phyloP scores from a whole-genome alignment of 1,284 basidiomycete species.

The Tilletia horrida region DNA sequence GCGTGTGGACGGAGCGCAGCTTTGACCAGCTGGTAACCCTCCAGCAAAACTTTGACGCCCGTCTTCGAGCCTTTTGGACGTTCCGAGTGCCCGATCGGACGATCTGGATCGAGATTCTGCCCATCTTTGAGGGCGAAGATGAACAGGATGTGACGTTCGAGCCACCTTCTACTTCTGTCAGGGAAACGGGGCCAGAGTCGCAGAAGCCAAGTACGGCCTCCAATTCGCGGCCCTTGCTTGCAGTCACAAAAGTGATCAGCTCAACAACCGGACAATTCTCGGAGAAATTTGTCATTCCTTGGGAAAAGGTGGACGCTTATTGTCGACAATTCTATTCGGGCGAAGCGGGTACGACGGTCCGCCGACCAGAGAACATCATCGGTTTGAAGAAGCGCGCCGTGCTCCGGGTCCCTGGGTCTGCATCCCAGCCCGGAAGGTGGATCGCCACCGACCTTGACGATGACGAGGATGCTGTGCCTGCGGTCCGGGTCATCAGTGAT shows the following conservation, averaged over 20 bases:
- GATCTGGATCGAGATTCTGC: conserved; percentile 37
- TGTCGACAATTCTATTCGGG: conserved; percentile 5
- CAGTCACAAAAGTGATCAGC: conserved; percentile 10
- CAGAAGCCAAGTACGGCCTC: too few species aligned
- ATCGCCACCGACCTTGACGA: conserved; percentile 25
- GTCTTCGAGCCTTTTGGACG: conserved; percentile 43
- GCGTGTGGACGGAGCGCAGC: conserved; percentile 34
- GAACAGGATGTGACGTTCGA: conserved; percentile 20
- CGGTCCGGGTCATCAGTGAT: conserved; percentile 72
- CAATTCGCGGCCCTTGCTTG: conserved; percentile 3
- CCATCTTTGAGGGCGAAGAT: conserved; percentile 29
- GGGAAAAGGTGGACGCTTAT: conserved; percentile 19
- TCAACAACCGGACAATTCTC: conserved; percentile 19
- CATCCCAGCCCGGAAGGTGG: conserved; percentile 15
- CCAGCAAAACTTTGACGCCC: conserved; percentile 31
- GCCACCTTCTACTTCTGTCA: conserved; percentile 23
- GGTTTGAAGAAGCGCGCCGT: conserved; percentile 9
- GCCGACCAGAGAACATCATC: conserved; percentile 7
- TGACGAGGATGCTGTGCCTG: conserved; percentile 23
- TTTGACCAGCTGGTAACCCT: conserved; percentile 38
- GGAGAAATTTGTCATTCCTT: conserved; percentile 19
- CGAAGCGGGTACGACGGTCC: background rate
- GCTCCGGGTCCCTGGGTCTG: background rate
- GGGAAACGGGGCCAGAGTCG: too few species aligned
- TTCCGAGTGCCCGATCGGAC: conserved; percentile 34